These are phyloP conservation scores for Fusarium sp. DNA, from an alignment of 2,329 filamentous ascomycete species.

Conservation along the genomic window DNA sequence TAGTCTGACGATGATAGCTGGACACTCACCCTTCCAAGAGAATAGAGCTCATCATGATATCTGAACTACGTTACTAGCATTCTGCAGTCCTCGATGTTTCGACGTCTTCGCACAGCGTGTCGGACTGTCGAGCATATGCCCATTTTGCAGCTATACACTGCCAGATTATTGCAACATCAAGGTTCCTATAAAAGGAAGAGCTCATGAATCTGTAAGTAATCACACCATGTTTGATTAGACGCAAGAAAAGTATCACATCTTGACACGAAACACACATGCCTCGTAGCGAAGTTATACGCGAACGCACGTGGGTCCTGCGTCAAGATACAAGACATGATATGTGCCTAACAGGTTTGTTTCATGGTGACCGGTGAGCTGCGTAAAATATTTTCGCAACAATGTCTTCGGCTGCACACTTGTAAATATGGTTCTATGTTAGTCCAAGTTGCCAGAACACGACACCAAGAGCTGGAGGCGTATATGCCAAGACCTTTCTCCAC, in stretches of 20 bases:
- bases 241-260: slow-evolving; percentile 1
- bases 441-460: background rate
- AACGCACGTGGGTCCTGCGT: background rate
- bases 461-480: background rate
- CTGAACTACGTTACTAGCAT: background rate
- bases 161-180: background rate
- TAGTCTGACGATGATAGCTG: too few species aligned
- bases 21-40: too few species aligned
- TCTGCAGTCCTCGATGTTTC: background rate
- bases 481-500: slow-evolving; percentile 30
- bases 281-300: background rate
- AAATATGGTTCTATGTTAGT: background rate
- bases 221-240: background rate
- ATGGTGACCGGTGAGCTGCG: background rate
- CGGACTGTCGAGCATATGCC: background rate
- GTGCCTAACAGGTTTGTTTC: too few species aligned
- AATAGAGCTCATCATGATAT: background rate
- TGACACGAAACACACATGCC: background rate
- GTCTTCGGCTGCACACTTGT: background rate
- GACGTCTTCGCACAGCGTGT: background rate
- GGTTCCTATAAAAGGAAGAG: background rate
- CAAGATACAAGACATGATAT: background rate
- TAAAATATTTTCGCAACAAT: background rate
- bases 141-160: background rate
- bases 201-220: background rate